phyloP scores from a whole-genome alignment of 257 asterid genomes.

The Jacaranda copaia region DNA sequence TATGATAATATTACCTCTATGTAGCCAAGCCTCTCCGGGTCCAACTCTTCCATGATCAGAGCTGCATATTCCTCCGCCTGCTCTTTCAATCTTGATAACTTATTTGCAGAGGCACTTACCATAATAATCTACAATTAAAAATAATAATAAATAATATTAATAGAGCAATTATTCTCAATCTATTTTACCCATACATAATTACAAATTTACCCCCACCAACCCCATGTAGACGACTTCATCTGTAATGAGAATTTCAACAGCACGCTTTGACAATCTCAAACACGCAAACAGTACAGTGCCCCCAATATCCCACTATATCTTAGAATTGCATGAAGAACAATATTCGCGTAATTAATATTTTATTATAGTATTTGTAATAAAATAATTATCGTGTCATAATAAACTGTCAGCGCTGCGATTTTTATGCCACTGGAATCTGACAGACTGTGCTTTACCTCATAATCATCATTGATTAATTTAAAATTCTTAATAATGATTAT shows the following conservation, averaged over 20 bases:
- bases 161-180: slow-evolving; percentile 7
- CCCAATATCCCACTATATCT: slow-evolving; percentile 27
- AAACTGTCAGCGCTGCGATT: slow-evolving; percentile 38
- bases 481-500: neutral
- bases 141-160: neutral
- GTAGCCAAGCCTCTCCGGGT: slow-evolving; percentile 97
- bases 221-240: slow-evolving; percentile 44
- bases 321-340: slow-evolving; percentile 27
- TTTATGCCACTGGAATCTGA: slow-evolving; percentile 45
- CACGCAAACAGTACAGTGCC: slow-evolving; percentile 10
- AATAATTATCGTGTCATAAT: neutral
- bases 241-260: slow-evolving; percentile 29
- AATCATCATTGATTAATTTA: slow-evolving; percentile 38
- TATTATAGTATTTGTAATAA: neutral
- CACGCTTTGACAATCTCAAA: slow-evolving; percentile 40
- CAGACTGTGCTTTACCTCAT: slow-evolving; percentile 50
- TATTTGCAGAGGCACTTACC: slow-evolving; percentile 97
- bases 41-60: slow-evolving; percentile 95
- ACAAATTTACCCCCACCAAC: slow-evolving; percentile 65
- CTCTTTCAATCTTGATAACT: slow-evolving; percentile 88
- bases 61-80: slow-evolving; percentile 99
- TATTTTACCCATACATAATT: slow-evolving; percentile 8
- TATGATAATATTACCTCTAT: slow-evolving; percentile 63
- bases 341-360: neutral
- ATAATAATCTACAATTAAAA: slow-evolving; percentile 67